Conservation (phyloP, 805 yeast genomes). For the Candida insectorum region DNA sequence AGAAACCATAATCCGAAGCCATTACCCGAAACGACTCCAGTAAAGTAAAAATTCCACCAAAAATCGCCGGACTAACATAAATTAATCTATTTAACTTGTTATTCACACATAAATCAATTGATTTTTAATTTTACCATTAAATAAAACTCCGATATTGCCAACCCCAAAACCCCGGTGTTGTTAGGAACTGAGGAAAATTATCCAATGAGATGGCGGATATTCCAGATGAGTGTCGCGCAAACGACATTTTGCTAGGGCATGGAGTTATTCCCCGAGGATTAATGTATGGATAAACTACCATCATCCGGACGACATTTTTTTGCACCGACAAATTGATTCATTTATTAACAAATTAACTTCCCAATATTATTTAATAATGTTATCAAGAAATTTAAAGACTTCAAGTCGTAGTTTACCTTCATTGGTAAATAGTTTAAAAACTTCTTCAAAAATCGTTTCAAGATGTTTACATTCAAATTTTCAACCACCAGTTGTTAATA, state of each 20-base stretch:
- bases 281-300: constrained; percentile 1
- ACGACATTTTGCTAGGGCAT: no score
- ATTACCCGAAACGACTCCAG: no score
- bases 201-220: constrained; percentile 2
- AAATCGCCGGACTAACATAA: no score
- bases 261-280: constrained; percentile 7
- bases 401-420: constrained; percentile 13
- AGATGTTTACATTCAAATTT: constrained; percentile 6
- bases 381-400: constrained; percentile 14
- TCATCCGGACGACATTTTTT: constrained; percentile 8
- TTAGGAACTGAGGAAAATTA: constrained; percentile 1
- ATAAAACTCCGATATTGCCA: no score
- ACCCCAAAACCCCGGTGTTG: constrained; percentile 4
- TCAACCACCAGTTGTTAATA: no score
- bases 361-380: constrained; percentile 10
- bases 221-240: constrained; percentile 1
- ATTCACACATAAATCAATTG: no score
- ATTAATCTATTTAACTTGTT: no score
- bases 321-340: no score
- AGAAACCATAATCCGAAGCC: no score
- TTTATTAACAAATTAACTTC: no score
- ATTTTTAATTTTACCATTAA: no score
- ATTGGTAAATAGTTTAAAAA: constrained; percentile 2
- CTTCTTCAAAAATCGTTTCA: not conserved
- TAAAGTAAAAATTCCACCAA: no score